Percentiles rank a stretch among this genome's conserved stretches.
phyloP scores from a whole-genome alignment of 106 monocot species.

The Agapanthus africanus region DNA sequence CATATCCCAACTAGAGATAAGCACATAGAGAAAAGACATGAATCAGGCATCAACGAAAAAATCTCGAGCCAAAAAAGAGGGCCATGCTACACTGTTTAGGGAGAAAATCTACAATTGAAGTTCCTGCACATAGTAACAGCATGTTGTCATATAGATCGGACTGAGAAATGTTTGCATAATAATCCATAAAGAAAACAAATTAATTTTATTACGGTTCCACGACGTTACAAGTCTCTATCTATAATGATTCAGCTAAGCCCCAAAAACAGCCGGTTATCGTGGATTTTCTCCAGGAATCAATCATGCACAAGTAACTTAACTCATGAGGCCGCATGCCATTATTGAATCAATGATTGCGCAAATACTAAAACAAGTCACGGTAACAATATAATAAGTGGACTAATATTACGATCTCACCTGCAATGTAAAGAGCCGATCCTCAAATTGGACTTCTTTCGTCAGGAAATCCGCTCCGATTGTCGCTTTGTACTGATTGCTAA shows the following conservation, averaged over 20 bases:
- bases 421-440: conserved; percentile 50
- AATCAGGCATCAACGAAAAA: too few relatives aligned
- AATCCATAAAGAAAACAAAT: too few relatives aligned
- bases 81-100: too few relatives aligned
- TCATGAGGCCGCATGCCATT: background rate
- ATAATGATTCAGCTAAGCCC: background rate
- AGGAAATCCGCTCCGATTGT: conserved; percentile 78
- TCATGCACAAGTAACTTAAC: background rate
- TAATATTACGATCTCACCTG: conserved; percentile 20
- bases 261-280: too few relatives aligned
- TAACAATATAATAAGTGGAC: background rate
- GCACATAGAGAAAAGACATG: background rate
- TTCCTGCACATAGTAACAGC: too few relatives aligned
- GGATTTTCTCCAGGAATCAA: too few relatives aligned
- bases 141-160: background rate
- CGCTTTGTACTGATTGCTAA: conserved; percentile 76
- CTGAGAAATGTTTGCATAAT: too few relatives aligned
- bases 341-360: background rate
- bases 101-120: too few relatives aligned
- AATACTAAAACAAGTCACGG: background rate
- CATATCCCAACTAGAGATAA: too few relatives aligned
- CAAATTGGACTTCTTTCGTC: conserved; percentile 74
- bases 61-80: too few relatives aligned
- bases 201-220: too few relatives aligned
- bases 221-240: too few relatives aligned